A percentile compares a stretch with the other conserved stretches of the same genome.
Conservation (phyloP, 2,329 filamentous ascomycete genomes). For the Cordyceps javanica region DNA sequence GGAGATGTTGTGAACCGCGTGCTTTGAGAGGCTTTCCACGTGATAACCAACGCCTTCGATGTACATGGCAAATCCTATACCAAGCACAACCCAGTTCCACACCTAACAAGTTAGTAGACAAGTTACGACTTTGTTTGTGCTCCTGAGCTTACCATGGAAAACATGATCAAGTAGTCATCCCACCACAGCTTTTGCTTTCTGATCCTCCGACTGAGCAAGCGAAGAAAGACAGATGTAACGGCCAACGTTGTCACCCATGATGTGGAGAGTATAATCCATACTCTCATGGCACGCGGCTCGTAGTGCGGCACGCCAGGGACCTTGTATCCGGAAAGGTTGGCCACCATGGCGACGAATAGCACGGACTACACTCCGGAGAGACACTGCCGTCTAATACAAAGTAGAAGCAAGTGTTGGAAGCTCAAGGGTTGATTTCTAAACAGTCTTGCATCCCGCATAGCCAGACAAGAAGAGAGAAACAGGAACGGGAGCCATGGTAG, state of each 20-base stretch:
- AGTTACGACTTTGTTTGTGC: background rate
- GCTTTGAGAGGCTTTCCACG: slow-evolving; percentile 30
- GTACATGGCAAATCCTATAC: slow-evolving; percentile 44
- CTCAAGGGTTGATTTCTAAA: background rate
- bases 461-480: background rate
- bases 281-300: slow-evolving; percentile 5
- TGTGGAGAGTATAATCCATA: slow-evolving; percentile 8
- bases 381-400: background rate
- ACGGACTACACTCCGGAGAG: background rate
- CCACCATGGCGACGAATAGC: background rate
- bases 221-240: slow-evolving; percentile 30
- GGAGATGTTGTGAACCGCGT: slow-evolving; percentile 36
- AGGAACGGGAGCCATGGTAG: background rate
- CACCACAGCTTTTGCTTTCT: slow-evolving; percentile 41
- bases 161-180: slow-evolving; percentile 45
- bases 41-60: slow-evolving; percentile 41
- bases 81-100: slow-evolving; percentile 38
- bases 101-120: slow-evolving; percentile 18
- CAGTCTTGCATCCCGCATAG: background rate
- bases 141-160: slow-evolving; percentile 34
- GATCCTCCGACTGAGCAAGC: slow-evolving; percentile 35
- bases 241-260: slow-evolving; percentile 34
- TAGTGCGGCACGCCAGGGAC: slow-evolving; percentile 11
- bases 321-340: slow-evolving; percentile 4
- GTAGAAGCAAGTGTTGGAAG: background rate